Evolutionary conservation across 139 green algal genomes (phyloP), one percentile per base, ranked within the genome.

Genomic region (Pleodorina starrii): DNA sequence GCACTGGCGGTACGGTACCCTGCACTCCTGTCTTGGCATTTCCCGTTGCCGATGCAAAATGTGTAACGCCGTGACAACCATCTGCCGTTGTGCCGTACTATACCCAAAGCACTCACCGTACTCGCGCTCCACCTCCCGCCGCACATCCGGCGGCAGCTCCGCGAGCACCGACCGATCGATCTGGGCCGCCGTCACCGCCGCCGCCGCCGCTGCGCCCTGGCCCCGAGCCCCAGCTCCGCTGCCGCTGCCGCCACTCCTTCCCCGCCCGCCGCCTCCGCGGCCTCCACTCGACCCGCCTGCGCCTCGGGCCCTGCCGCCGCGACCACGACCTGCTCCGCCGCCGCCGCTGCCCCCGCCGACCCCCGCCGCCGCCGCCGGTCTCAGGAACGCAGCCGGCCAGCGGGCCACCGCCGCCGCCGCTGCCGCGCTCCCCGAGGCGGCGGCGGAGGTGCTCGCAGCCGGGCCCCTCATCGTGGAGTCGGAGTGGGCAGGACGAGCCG

Each of bases 161-260:
- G 93, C 91, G 63, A 98, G 50, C 63, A 98, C 95, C 14, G 90
- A 87, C 0, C 81, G 82, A 77, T 98, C 96, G 11, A 98, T 82
- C 69, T 97, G 91, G 1, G 93, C 95, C 2, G 89, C 43, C 12
- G 93, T 93, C 82, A 97, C 59, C 60, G 51, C 86, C 51, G 43
- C 76, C 32, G 42, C 38, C 51, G 38, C 80, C 42, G 69, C 44
- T n/a, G 48, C 35, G 27, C 36, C 85, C 59, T 50, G 11, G 25
- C 29, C 79, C 25, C 50, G n/a, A 9, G 36, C 40, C 38, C 57
- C 79, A 93, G 92, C 85, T 96, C 48, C 60, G 43, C 86, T 51
- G 27, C 74, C 40, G 32, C 57, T 10, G 40, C 72, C 38, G 17
- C 69, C 35, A 9, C 35, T 77, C 1, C 23, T 12, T 38, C 40